Base-by-base conservation (phyloP, 2,329 filamentous ascomycete species). In the Fusarium albidum region DNA sequence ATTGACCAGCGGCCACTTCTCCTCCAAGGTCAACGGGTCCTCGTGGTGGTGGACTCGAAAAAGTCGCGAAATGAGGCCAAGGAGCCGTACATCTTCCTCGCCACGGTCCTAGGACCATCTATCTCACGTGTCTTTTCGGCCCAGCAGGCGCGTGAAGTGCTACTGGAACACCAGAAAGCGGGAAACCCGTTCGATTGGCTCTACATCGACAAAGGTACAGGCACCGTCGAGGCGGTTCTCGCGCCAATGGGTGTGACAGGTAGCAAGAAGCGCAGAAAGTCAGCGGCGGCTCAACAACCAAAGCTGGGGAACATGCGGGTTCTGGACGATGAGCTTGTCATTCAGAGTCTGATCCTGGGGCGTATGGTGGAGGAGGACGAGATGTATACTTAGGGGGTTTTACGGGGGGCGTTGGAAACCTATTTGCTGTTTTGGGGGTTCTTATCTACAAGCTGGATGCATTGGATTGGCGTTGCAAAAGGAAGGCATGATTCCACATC, bases 291-390 rank as follows among this genome's bases (percentile, higher is more conserved):
- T 37, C 61, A 39, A 9, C 50, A 33, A 52, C 57, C 51, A 13
- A 67, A 75, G 35, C 76, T 79, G 11, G 78, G 81, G 64, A 82
- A 74, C 55, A 78, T 92, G 31, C 83, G 82, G 57, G 82, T 95
- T 37, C 82, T 96, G 45, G 89, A 87, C 49, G 89, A 96, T 70
- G 94, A 98, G 73, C 86, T 94, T 69, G 86, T 98, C 17, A 87
- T 96, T 49, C 94, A 99, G 78, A 97, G 92, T 71, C 77, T 98
- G 53, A 97, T 99, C 59, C 72, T 96, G 43, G 94, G 93, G 1
- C 84, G 86, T 55, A 75, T 97, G 63, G 83, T 92, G 45, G 88
- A 91, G 57, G 82, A 85, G 42, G 79, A 76, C 11, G 81, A 85
- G 61, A 66, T 72, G 64, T 52, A 64, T 52, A 52, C 28, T 34